These are phyloP conservation scores for Posidonia australis DNA, from an alignment of 106 monocot genomes.

Conservation along the genomic window DNA sequence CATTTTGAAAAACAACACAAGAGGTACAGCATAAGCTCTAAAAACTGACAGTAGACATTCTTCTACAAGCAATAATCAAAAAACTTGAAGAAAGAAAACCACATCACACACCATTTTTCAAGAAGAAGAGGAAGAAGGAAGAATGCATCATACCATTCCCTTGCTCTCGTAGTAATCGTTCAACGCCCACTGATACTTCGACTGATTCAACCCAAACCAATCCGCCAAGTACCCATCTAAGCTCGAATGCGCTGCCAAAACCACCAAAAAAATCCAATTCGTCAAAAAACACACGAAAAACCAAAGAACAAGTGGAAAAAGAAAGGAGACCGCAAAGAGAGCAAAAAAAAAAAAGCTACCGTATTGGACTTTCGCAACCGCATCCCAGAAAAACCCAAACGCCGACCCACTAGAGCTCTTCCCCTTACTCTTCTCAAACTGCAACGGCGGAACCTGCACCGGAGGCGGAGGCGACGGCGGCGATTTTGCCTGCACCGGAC, in stretches of 20 bases:
- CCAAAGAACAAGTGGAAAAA: no score
- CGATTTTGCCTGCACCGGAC: neutral
- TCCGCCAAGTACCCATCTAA: conserved; percentile 77
- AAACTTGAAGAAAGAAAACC: no score
- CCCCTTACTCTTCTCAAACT: conserved; percentile 40
- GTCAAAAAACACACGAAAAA: conserved; percentile 3
- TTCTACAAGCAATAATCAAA: no score
- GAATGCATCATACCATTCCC: conserved; percentile 25
- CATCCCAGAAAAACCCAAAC: conserved; percentile 75
- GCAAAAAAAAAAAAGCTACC: conserved; percentile 30
- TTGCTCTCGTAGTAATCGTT: conserved; percentile 81
- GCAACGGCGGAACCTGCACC: conserved; percentile 74
- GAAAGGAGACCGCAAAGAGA: neutral
- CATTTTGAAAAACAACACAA: no score
- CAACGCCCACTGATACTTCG: conserved; percentile 91
- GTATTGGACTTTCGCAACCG: conserved; percentile 72
- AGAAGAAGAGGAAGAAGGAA: neutral
- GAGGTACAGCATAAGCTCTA: no score
- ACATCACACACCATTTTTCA: no score
- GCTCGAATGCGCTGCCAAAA: conserved; percentile 58
- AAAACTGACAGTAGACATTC: no score
- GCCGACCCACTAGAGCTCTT: conserved; percentile 13
- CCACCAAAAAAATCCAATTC: neutral
- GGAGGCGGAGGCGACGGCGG: conserved; percentile 29
- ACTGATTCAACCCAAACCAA: conserved; percentile 86